These are phyloP conservation scores for Dioscorea dumetorum DNA, from an alignment of 106 monocot genomes.

Conservation along the genomic window DNA sequence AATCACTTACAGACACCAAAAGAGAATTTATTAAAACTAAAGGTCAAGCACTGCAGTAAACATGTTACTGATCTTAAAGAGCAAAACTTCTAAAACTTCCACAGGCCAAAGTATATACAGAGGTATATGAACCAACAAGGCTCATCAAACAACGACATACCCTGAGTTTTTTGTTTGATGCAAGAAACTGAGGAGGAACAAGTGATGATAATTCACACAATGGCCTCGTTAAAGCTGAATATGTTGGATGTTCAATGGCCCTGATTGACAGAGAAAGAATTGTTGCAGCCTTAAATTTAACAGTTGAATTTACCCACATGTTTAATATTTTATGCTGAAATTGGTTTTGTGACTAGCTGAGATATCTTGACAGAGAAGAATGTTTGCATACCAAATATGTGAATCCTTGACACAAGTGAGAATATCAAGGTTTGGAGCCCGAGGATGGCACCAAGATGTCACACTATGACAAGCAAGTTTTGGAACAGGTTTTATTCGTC, in stretches of 20 bases:
- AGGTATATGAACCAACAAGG: too few relatives aligned
- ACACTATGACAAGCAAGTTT: conserved; percentile 98
- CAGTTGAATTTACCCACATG: background rate
- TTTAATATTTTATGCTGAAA: background rate
- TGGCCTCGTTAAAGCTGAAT: conserved; percentile 93
- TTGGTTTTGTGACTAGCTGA: background rate
- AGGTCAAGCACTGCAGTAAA: too few relatives aligned
- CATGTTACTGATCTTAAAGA: too few relatives aligned
- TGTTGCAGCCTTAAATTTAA: background rate
- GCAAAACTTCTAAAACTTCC: too few relatives aligned
- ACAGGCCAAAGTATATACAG: too few relatives aligned
- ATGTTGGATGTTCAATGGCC: conserved; percentile 98
- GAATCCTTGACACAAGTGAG: conserved; percentile 99
- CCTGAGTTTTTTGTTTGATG: conserved; percentile 91
- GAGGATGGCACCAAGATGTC: conserved; percentile 98
- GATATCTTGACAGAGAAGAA: background rate
- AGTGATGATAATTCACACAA: conserved; percentile 96
- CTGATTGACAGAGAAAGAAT: conserved; percentile 33
- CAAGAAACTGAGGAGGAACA: conserved; percentile 90
- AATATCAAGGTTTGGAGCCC: conserved; percentile 98
- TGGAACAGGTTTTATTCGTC: conserved; percentile 95
- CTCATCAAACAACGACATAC: conserved; percentile 30
- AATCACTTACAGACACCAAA: too few relatives aligned
- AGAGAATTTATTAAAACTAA: too few relatives aligned
- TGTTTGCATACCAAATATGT: conserved; percentile 82